Percentiles rank a stretch among this genome's conserved stretches.
Conservation (phyloP, 2,329 filamentous ascomycete species). For the Alternaria rosae region DNA sequence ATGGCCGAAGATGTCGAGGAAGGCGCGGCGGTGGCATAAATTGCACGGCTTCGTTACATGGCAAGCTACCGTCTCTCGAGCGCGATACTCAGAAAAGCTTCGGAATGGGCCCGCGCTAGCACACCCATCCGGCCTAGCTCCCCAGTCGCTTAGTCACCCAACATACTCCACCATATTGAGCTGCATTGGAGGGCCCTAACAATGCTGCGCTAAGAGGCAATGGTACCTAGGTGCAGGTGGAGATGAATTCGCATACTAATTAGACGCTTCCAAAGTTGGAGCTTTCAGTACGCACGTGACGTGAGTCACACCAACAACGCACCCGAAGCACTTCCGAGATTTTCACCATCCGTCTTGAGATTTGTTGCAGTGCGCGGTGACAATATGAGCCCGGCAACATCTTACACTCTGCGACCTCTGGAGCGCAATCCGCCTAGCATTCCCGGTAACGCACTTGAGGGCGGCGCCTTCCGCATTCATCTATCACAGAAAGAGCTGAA, state of each 20-base stretch:
- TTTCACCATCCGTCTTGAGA: neutral
- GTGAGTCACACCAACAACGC: slow-evolving; percentile 9
- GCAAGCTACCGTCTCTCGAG: slow-evolving; percentile 28
- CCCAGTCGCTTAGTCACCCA: slow-evolving; percentile 30
- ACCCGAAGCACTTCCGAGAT: neutral
- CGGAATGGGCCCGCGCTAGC: slow-evolving; percentile 18
- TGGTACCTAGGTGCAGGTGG: neutral
- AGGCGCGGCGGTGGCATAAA: slow-evolving; percentile 57
- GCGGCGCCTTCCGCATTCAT: slow-evolving; percentile 67
- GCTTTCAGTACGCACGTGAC: slow-evolving; percentile 2
- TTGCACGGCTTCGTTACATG: slow-evolving; percentile 45
- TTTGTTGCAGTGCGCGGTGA: neutral
- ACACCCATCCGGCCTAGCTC: slow-evolving; percentile 15
- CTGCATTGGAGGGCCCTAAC: neutral
- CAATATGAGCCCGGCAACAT: slow-evolving; percentile 31
- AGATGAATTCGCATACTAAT: neutral
- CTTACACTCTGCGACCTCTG: slow-evolving; percentile 64
- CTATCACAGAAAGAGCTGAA: slow-evolving; percentile 64
- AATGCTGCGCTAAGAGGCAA: slow-evolving; percentile 1
- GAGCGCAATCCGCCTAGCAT: slow-evolving; percentile 56
- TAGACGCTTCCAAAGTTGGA: neutral
- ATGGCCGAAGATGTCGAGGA: slow-evolving; percentile 53
- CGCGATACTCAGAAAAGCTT: slow-evolving; percentile 27
- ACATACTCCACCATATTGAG: slow-evolving; percentile 16
- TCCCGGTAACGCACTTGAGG: slow-evolving; percentile 58